Percentiles rank a stretch among this genome's conserved stretches.
phyloP scores from a whole-genome alignment of 768 basidiomycete species.

The Mycena olivaceomarginata region DNA sequence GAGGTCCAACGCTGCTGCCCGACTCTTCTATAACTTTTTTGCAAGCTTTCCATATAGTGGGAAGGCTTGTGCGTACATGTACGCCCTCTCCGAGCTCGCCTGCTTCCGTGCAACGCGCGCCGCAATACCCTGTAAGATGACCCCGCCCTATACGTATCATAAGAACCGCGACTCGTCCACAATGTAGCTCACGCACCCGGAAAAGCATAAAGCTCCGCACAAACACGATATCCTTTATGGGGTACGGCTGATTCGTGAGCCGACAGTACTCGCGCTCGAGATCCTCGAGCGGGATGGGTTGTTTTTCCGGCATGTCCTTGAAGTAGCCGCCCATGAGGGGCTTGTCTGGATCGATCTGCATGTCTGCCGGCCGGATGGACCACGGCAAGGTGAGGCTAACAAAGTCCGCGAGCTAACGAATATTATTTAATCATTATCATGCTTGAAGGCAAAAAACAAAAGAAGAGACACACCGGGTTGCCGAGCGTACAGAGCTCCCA shows the following conservation, averaged over 20 bases:
- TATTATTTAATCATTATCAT: not conserved
- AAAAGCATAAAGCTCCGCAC: slow-evolving; percentile 92
- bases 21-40: slow-evolving; percentile 73
- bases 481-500: slow-evolving; percentile 99
- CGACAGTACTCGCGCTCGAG: slow-evolving; percentile 90
- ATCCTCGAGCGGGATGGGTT: slow-evolving; percentile 80
- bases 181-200: slow-evolving; percentile 68
- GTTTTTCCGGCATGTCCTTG: slow-evolving; percentile 74
- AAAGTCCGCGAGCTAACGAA: slow-evolving; percentile 85
- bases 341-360: slow-evolving; percentile 53
- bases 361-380: slow-evolving; percentile 69
- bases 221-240: slow-evolving; percentile 87
- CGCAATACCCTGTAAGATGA: slow-evolving; percentile 94
- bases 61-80: slow-evolving; percentile 66
- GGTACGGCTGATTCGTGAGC: slow-evolving; percentile 79
- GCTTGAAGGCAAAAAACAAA: not conserved
- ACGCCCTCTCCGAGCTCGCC: slow-evolving; percentile 90
- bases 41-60: slow-evolving; percentile 81
- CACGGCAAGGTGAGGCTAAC: slow-evolving; percentile 94
- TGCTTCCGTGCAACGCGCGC: slow-evolving; percentile 91
- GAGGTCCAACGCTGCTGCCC: slow-evolving; percentile 53
- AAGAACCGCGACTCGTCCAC: not conserved
- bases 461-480: slow-evolving; percentile 78
- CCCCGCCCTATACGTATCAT: slow-evolving; percentile 69
- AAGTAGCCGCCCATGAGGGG: slow-evolving; percentile 69